Conservation (phyloP, 139 green algal genomes). For the Edaphochlamys debaryana region DNA sequence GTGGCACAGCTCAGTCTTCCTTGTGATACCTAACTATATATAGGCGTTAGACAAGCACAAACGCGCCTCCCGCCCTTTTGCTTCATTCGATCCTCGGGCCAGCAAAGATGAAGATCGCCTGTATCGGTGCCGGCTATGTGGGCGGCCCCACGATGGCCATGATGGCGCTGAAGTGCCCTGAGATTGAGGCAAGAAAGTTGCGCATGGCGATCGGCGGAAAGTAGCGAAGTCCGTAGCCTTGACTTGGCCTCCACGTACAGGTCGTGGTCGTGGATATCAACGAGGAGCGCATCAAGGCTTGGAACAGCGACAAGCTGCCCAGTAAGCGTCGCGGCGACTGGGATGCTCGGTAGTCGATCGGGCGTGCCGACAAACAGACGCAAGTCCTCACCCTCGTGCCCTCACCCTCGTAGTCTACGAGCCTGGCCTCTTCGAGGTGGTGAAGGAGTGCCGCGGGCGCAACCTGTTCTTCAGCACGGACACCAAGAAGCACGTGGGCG, state of each 20-base stretch:
- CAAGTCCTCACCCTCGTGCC: too few relatives aligned
- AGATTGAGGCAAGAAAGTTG: slow-evolving; percentile 84
- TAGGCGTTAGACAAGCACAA: too few relatives aligned
- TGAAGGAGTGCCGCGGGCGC: slow-evolving; percentile 76
- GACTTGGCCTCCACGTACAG: neutral
- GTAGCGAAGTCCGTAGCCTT: too few relatives aligned
- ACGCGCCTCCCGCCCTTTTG: too few relatives aligned
- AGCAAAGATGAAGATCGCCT: slow-evolving; percentile 72
- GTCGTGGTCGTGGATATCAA: slow-evolving; percentile 48
- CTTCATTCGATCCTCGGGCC: too few relatives aligned
- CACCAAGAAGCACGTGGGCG: slow-evolving; percentile 90
- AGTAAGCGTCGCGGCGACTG: slow-evolving; percentile 50
- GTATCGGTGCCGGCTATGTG: slow-evolving; percentile 89
- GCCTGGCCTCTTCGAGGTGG: slow-evolving; percentile 95
- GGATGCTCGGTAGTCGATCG: too few relatives aligned
- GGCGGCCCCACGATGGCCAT: slow-evolving; percentile 93
- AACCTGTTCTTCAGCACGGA: slow-evolving; percentile 99
- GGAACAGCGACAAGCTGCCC: slow-evolving; percentile 96
- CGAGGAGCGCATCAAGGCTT: slow-evolving; percentile 77
- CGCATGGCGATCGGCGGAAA: too few relatives aligned
- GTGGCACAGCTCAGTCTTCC: too few relatives aligned
- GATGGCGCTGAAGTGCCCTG: slow-evolving; percentile 95
- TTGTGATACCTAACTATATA: too few relatives aligned
- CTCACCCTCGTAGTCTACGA: slow-evolving; percentile 85
- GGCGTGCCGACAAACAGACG: too few relatives aligned